phyloP scores from a whole-genome alignment of 2,329 filamentous ascomycete genomes.

The Phaeomoniella chlamydospora region DNA sequence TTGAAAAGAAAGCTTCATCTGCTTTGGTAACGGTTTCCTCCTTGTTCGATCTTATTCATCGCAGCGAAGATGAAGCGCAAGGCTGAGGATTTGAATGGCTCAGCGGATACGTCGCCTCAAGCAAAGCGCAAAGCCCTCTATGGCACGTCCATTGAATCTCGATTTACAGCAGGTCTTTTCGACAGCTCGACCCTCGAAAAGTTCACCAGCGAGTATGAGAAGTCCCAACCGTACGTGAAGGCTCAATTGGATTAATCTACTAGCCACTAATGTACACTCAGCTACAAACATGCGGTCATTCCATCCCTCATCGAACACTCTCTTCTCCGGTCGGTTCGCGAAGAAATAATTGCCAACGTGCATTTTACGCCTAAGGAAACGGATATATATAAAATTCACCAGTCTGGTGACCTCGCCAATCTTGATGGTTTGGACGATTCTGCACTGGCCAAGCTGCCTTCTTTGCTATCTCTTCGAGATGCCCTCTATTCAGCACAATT shows the following conservation, averaged over 20 bases:
- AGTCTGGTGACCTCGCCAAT: slow-evolving; percentile 94
- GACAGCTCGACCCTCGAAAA: slow-evolving; percentile 22
- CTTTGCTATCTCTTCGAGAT: slow-evolving; percentile 81
- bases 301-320: slow-evolving; percentile 61
- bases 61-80: slow-evolving; percentile 24
- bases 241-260: too few species aligned
- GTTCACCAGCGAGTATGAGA: slow-evolving; percentile 26
- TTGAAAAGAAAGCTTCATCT: too few species aligned
- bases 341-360: slow-evolving; percentile 79
- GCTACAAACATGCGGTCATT: slow-evolving; percentile 90
- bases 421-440: slow-evolving; percentile 83
- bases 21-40: too few species aligned
- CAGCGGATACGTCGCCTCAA: slow-evolving; percentile 3
- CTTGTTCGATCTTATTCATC: too few species aligned
- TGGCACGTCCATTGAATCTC: slow-evolving; percentile 14
- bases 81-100: slow-evolving; percentile 11
- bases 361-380: slow-evolving; percentile 97
- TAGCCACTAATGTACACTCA: too few species aligned
- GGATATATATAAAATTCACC: slow-evolving; percentile 98
- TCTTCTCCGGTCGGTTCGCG: slow-evolving; percentile 72
- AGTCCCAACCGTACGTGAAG: slow-evolving; percentile 24
- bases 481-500: slow-evolving; percentile 85
- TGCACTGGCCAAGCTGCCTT: slow-evolving; percentile 73
- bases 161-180: slow-evolving; percentile 30
- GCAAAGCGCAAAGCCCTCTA: slow-evolving; percentile 8